phyloP scores from a whole-genome alignment of 768 basidiomycete genomes.

The Tremella yokohamensis region DNA sequence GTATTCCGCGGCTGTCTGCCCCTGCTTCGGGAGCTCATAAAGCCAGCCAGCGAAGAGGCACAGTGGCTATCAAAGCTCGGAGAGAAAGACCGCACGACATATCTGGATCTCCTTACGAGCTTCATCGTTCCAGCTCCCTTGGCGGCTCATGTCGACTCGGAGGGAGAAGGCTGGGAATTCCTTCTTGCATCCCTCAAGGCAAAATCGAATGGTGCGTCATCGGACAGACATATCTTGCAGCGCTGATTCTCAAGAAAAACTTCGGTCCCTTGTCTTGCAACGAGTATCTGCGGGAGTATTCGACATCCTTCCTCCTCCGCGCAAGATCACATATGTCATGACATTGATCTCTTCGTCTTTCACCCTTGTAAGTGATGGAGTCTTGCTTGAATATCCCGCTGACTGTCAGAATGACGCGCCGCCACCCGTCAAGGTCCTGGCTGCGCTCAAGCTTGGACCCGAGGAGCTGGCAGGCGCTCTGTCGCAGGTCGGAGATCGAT shows the following conservation, averaged over 20 bases:
- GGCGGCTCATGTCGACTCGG: conserved; percentile 19
- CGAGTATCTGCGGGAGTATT: conserved; percentile 57
- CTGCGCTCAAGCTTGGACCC: background rate
- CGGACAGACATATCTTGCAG: too few species aligned
- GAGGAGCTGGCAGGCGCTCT: background rate
- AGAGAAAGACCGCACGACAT: conserved; percentile 10
- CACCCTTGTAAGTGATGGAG: background rate
- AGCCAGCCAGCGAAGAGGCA: conserved; percentile 20
- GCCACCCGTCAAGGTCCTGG: background rate
- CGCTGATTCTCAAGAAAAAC: too few species aligned
- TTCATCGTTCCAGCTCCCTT: conserved; percentile 14
- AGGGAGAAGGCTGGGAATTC: conserved; percentile 34
- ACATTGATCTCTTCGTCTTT: conserved; percentile 56
- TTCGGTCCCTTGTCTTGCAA: conserved; percentile 21
- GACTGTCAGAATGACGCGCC: background rate
- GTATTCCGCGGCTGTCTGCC: conserved; percentile 63
- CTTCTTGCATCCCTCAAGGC: conserved; percentile 9
- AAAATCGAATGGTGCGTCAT: background rate
- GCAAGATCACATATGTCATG: conserved; percentile 59
- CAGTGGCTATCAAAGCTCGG: conserved; percentile 11
- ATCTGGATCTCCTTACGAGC: conserved; percentile 26
- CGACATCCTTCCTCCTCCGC: conserved; percentile 56
- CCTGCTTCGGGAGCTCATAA: conserved; percentile 54
- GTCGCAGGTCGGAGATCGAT: background rate
- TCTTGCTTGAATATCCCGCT: background rate